phyloP scores from a whole-genome alignment of 768 basidiomycete species.

The Lactarius hengduanensis region DNA sequence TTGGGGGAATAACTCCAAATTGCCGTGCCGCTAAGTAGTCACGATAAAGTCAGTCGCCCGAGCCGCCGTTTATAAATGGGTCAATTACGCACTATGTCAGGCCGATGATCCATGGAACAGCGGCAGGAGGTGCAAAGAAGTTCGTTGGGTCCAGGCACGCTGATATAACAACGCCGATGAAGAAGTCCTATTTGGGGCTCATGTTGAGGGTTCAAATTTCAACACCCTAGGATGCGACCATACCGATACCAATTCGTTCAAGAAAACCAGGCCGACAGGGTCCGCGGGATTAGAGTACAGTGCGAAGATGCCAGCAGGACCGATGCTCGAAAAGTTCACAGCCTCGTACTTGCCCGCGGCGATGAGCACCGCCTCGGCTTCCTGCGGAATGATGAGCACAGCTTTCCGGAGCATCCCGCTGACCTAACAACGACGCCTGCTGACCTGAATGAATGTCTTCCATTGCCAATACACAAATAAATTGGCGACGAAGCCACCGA shows the following conservation, averaged over 20 bases:
- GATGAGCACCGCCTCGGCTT: slow-evolving; percentile 35
- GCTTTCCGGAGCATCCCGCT: neutral
- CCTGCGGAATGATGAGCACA: slow-evolving; percentile 16
- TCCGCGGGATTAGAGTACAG: slow-evolving; percentile 37
- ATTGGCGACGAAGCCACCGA: slow-evolving; percentile 36
- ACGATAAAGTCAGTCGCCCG: neutral
- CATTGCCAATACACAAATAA: slow-evolving; percentile 36
- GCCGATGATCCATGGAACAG: slow-evolving; percentile 31
- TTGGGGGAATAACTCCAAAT: slow-evolving; percentile 33
- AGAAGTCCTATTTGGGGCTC: slow-evolving; percentile 28
- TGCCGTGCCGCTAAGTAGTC: slow-evolving; percentile 23
- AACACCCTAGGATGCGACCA: slow-evolving; percentile 13
- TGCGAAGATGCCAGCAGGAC: slow-evolving; percentile 42
- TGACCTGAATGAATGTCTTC: slow-evolving; percentile 25
- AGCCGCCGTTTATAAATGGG: neutral
- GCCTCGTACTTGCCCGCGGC: slow-evolving; percentile 34
- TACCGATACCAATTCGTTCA: slow-evolving; percentile 44
- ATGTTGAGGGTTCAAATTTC: neutral
- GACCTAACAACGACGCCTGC: neutral
- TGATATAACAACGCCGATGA: slow-evolving; percentile 32
- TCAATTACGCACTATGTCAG: slow-evolving; percentile 30
- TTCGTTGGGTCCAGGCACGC: slow-evolving; percentile 34
- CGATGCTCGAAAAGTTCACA: slow-evolving; percentile 38
- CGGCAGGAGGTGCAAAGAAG: slow-evolving; percentile 32
- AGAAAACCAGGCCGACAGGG: slow-evolving; percentile 37